Percentiles rank a stretch among this genome's conserved stretches.
phyloP scores from a whole-genome alignment of 768 basidiomycete species.

The Podaxis sp. region DNA sequence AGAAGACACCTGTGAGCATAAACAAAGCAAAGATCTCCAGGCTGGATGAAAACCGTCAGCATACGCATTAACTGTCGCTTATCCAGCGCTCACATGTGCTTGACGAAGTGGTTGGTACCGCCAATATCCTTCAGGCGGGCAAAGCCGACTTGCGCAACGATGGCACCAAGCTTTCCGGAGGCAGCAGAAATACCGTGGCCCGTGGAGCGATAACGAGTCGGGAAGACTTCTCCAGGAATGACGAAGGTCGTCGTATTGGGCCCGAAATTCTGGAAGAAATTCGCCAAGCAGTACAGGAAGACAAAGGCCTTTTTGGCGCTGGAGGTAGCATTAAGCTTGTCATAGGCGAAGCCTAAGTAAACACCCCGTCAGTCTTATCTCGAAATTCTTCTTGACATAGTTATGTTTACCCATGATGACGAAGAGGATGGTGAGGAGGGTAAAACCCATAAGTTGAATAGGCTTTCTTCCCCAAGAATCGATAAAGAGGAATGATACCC shows the following conservation, averaged over 20 bases:
- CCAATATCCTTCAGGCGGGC: slow-evolving; percentile 63
- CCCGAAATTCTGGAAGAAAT: slow-evolving; percentile 90
- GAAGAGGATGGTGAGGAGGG: slow-evolving; percentile 60
- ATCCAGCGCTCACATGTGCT: slow-evolving; percentile 55
- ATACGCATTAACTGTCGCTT: not conserved
- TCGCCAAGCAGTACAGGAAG: slow-evolving; percentile 81
- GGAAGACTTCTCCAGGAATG: slow-evolving; percentile 80
- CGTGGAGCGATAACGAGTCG: slow-evolving; percentile 84
- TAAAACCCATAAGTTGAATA: slow-evolving; percentile 79
- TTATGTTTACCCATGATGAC: slow-evolving; percentile 55
- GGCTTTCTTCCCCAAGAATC: slow-evolving; percentile 81
- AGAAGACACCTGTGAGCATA: slow-evolving; percentile 83
- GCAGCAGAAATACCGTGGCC: slow-evolving; percentile 84
- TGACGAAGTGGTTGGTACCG: slow-evolving; percentile 54
- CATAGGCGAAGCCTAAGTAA: slow-evolving; percentile 59
- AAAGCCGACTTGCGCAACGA: slow-evolving; percentile 78
- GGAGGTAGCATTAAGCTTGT: slow-evolving; percentile 44
- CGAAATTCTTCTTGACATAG: not conserved
- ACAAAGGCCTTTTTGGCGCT: slow-evolving; percentile 57
- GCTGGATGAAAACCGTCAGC: slow-evolving; percentile 24
- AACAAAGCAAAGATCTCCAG: slow-evolving; percentile 81
- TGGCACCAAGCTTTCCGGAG: slow-evolving; percentile 78
- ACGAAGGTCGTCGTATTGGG: slow-evolving; percentile 80
- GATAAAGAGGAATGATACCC: slow-evolving; percentile 57
- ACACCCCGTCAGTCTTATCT: not conserved